Base-by-base conservation (phyloP, 2,329 filamentous ascomycete genomes). In the Drechmeria coniospora region DNA sequence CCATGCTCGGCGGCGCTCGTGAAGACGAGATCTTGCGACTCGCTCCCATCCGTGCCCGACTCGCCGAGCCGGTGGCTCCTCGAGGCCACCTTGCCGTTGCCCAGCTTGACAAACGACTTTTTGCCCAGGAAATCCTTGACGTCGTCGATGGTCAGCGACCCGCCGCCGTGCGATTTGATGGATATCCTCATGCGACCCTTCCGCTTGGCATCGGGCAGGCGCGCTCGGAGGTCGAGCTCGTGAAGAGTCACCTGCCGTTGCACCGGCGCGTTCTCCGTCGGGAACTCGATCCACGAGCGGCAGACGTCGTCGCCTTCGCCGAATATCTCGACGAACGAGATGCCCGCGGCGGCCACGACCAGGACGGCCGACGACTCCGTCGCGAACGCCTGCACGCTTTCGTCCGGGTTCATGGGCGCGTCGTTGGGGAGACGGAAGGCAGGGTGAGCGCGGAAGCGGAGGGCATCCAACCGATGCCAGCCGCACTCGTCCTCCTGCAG, bases 391-490 rank as follows among this genome's bases (percentile, higher is more conserved):
- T 92, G 82, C 2, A 94, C 68, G 37, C 81, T 84, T 20, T 70
- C 68, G 40, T 94, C 86, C 1, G 63, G 54, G 36, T 61, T 66
- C 21, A 68, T 49, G 11, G 67, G 56, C 5, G 68, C 55, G 42
- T 95, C 90, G 31, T 73, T 77, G 0, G 86, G 82, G 28, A 92
- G 66, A 30, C 75, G 68, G 60, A 98, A 95, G 49, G 81, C 84
- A 4, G 86, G 83, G 46, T 98, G 90, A 39, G 76, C 79, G 37
- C 84, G 76, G 58, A 94, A 93, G 21, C 84, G 79, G 28, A 98
- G 63, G 29, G 74, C 74, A 51, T 95, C 90, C 6, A 95, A 65
- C 32, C 86, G 71, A 52, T 94, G 86, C 87, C 87, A 95, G 15
- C 63, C 65, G 49, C 86, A 93, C 54, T 95, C 90, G 40, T 94